A percentile compares a stretch with the other conserved stretches of the same genome.
Conservation (phyloP, 2,329 filamentous ascomycete species). For the Stemphylium vesicarium region DNA sequence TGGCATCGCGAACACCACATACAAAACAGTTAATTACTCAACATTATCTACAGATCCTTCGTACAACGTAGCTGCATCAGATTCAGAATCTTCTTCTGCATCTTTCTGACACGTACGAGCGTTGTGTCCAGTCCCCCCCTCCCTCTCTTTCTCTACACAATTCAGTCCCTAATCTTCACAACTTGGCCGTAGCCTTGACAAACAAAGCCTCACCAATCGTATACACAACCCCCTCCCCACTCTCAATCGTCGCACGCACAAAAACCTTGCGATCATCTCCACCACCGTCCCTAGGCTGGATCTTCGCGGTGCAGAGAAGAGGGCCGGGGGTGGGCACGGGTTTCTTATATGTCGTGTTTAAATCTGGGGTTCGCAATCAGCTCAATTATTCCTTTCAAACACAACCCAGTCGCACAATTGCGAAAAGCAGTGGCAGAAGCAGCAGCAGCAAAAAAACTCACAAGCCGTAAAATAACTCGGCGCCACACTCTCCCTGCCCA, state of each 20-base stretch:
- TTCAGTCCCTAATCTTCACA: conserved; percentile 18
- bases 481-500: conserved; percentile 6
- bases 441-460: conserved; percentile 6
- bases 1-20: too few species aligned
- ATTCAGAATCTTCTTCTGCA: too few species aligned
- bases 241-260: conserved; percentile 57
- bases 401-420: too few species aligned
- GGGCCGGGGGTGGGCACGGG: conserved; percentile 60
- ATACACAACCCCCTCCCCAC: conserved; percentile 56
- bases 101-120: too few species aligned
- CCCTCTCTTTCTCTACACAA: not conserved
- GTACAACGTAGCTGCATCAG: too few species aligned
- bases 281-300: conserved; percentile 54
- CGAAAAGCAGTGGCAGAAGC: conserved; percentile 9
- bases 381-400: not conserved
- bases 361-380: conserved; percentile 40
- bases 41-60: too few species aligned
- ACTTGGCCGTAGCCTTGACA: conserved; percentile 39
- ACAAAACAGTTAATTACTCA: too few species aligned
- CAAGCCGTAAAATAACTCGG: conserved; percentile 44
- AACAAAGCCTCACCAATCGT: conserved; percentile 63
- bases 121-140: too few species aligned
- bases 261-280: conserved; percentile 65
- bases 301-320: conserved; percentile 55
- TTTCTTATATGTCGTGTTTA: conserved; percentile 62